Evolutionary conservation across 108 stramenopile genomes (phyloP).

Genomic region (Nannochloropsis oceanica): DNA sequence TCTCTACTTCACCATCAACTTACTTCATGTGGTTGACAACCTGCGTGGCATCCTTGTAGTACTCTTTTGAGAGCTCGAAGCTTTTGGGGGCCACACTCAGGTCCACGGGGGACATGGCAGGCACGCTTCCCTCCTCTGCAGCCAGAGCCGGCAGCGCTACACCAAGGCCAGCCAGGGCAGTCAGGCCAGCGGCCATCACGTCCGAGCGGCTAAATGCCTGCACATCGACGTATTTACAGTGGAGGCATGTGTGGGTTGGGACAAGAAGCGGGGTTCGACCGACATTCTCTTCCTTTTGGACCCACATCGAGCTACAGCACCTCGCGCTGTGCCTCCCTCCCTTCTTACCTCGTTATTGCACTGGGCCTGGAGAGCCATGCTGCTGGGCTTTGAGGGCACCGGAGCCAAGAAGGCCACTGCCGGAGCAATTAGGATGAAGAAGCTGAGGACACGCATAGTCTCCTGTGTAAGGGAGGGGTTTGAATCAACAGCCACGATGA

Average conservation of each 20-base stretch:
- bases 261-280: too few species aligned
- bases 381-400: not conserved
- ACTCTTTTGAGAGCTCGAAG: conserved; percentile 73
- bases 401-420: not conserved
- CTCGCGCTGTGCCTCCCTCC: too few species aligned
- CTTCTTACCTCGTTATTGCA: not conserved
- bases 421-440: not conserved
- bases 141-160: not conserved
- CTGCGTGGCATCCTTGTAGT: conserved; percentile 72
- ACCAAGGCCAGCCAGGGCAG: not conserved
- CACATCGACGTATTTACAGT: too few species aligned
- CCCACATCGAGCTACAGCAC: too few species aligned
- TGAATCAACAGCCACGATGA: too few species aligned
- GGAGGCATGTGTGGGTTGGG: too few species aligned
- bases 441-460: not conserved
- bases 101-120: not conserved
- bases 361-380: not conserved
- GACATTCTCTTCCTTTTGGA: too few species aligned
- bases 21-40: conserved; percentile 72
- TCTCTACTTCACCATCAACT: not conserved
- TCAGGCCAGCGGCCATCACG: not conserved
- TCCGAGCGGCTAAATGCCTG: not conserved
- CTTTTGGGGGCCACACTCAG: conserved; percentile 36
- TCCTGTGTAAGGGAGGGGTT: not conserved
- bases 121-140: not conserved